Conservation (phyloP, 352 stramenopile genomes). For the Phytophthora niederhauseri region DNA sequence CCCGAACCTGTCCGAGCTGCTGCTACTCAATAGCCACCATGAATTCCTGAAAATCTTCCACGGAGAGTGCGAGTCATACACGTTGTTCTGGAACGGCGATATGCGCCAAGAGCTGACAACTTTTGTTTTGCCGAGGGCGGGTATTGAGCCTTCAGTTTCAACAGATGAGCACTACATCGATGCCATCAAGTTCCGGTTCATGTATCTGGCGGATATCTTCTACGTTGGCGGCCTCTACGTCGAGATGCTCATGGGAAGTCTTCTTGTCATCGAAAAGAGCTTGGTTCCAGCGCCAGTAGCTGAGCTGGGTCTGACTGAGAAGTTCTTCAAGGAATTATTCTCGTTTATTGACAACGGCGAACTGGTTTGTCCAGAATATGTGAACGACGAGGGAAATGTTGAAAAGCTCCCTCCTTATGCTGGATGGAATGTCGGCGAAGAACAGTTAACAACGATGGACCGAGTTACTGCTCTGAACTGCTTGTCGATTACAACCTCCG, state of each 20-base stretch:
- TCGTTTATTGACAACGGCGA: constrained; percentile 80
- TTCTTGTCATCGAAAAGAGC: constrained; percentile 71
- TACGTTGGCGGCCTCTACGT: constrained; percentile 77
- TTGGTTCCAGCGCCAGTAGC: constrained; percentile 40
- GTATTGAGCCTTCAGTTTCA: constrained; percentile 36
- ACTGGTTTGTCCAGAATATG: constrained; percentile 40
- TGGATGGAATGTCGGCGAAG: constrained; percentile 60
- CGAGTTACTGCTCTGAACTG: constrained; percentile 73
- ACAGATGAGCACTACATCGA: constrained; percentile 54
- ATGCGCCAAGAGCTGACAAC: constrained; percentile 71
- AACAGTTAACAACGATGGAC: constrained; percentile 54
- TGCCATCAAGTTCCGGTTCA: constrained; percentile 71
- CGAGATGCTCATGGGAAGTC: constrained; percentile 70
- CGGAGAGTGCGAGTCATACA: constrained; percentile 79
- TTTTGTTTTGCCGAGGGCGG: constrained; percentile 56
- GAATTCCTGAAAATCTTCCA: constrained; percentile 88
- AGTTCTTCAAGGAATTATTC: constrained; percentile 80
- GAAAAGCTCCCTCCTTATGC: constrained; percentile 53
- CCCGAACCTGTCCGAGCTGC: constrained; percentile 67
- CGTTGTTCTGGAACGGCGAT: constrained; percentile 77
- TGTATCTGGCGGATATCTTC: constrained; percentile 67
- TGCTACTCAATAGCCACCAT: constrained; percentile 71
- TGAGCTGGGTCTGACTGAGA: constrained; percentile 61
- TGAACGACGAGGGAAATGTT: constrained; percentile 34
- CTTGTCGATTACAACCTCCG: constrained; percentile 58